A percentile compares a stretch with the other conserved stretches of the same genome.
These are phyloP conservation scores for Apiotrichum gamsii DNA, from an alignment of 1,284 basidiomycete genomes.

Conservation along the genomic window DNA sequence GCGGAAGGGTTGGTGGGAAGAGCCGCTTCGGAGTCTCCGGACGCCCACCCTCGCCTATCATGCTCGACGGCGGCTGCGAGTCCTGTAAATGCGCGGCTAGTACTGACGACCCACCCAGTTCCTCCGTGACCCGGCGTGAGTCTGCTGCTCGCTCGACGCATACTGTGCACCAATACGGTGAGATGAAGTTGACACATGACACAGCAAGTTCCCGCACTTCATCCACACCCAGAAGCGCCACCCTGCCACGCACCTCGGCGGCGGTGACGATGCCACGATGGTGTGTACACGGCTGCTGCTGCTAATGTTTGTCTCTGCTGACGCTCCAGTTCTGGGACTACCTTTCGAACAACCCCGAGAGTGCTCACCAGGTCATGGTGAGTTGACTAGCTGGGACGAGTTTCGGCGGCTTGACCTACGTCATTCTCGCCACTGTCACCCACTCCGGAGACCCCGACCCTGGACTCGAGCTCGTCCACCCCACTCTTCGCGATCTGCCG, in stretches of 20 bases:
- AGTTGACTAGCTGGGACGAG: conserved; percentile 9
- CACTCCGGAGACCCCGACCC: too few relatives aligned
- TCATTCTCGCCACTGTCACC: too few relatives aligned
- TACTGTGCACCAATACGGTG: too few relatives aligned
- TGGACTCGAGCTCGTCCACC: too few relatives aligned
- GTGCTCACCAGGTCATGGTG: conserved; percentile 76
- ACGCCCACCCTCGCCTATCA: background rate
- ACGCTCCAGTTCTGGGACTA: conserved; percentile 87
- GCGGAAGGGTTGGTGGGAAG: too few relatives aligned
- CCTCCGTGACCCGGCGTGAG: conserved; percentile 4
- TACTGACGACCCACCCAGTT: conserved; percentile 5
- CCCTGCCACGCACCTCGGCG: conserved; percentile 48
- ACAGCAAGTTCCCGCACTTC: conserved; percentile 63
- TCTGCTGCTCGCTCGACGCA: too few relatives aligned
- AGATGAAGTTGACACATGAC: too few relatives aligned
- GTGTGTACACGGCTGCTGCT: too few relatives aligned
- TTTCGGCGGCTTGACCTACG: background rate
- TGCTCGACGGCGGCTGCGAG: too few relatives aligned
- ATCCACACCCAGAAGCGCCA: conserved; percentile 76
- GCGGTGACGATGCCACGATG: conserved; percentile 38
- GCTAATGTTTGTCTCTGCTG: too few relatives aligned
- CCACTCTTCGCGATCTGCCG: too few relatives aligned
- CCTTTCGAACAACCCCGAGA: conserved; percentile 83
- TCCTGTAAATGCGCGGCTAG: too few relatives aligned
- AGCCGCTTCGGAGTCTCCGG: background rate